A percentile compares a stretch with the other conserved stretches of the same genome.
Evolutionary conservation across 129 eudicot genomes (phyloP).

Genomic region (Mikania micrantha): DNA sequence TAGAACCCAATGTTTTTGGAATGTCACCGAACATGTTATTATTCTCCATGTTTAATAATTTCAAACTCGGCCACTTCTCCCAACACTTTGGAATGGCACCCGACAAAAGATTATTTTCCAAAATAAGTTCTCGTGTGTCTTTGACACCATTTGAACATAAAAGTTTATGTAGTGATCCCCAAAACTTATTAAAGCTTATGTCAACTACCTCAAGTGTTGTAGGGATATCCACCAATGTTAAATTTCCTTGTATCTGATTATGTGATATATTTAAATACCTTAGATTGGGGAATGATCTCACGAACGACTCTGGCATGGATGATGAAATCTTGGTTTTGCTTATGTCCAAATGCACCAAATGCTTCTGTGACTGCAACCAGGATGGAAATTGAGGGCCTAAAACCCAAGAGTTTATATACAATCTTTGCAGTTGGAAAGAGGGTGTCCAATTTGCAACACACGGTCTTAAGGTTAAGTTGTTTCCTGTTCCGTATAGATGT

Average conservation of each 20-base stretch:
- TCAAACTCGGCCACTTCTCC: slow-evolving; percentile 2
- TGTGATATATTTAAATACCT: slow-evolving; percentile 13
- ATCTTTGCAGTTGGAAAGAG: neutral
- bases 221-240: neutral
- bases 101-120: slow-evolving; percentile 23
- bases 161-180: slow-evolving; percentile 15
- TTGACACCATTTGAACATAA: slow-evolving; percentile 16
- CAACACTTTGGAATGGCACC: slow-evolving; percentile 27
- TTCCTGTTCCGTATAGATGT: neutral
- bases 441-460: neutral
- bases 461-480: neutral
- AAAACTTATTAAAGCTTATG: neutral
- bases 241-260: neutral
- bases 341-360: neutral
- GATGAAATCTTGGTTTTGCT: neutral
- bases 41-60: neutral
- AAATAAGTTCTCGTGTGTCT: neutral
- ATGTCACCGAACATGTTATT: neutral
- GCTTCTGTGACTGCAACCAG: neutral
- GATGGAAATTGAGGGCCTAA: neutral
- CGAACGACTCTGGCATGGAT: neutral
- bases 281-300: neutral
- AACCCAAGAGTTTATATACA: neutral
- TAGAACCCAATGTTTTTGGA: slow-evolving; percentile 16
- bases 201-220: neutral